Conservation (phyloP, 441 rosid species). For the Arabidopsis hybrid region DNA sequence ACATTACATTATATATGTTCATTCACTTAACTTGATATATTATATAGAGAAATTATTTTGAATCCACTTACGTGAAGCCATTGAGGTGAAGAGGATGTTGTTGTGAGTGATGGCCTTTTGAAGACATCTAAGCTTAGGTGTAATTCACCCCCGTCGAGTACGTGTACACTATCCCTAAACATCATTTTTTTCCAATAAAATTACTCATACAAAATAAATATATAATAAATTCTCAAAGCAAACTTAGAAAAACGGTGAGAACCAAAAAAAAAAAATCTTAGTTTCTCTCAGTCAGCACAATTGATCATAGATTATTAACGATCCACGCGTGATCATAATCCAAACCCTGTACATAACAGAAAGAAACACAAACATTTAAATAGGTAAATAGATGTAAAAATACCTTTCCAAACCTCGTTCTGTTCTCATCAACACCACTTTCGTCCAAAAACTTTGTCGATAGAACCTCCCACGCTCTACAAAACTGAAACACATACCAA, state of each 20-base stretch:
- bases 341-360: too few relatives aligned
- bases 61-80: constrained; percentile 48
- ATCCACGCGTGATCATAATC: constrained; percentile 20
- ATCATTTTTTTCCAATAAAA: neutral
- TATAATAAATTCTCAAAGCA: neutral
- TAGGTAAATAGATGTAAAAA: too few relatives aligned
- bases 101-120: constrained; percentile 61
- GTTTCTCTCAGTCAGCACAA: neutral
- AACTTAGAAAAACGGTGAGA: neutral
- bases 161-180: constrained; percentile 59
- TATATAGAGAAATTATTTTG: neutral
- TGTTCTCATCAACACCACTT: too few relatives aligned
- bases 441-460: too few relatives aligned
- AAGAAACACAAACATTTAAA: too few relatives aligned
- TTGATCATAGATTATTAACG: neutral
- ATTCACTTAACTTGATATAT: neutral
- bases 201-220: neutral
- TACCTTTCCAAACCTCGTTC: too few relatives aligned
- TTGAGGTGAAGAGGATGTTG: constrained; percentile 58
- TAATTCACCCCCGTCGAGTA: constrained; percentile 75
- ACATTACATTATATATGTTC: too few relatives aligned
- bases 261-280: constrained; percentile 5
- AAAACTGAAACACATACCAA: too few relatives aligned
- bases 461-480: too few relatives aligned
- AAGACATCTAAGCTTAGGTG: constrained; percentile 78